Percentiles rank a stretch among this genome's conserved stretches.
These are phyloP conservation scores for Penicillium cosmopolitanum DNA, from an alignment of 495 filamentous ascomycete genomes.

Conservation along the genomic window DNA sequence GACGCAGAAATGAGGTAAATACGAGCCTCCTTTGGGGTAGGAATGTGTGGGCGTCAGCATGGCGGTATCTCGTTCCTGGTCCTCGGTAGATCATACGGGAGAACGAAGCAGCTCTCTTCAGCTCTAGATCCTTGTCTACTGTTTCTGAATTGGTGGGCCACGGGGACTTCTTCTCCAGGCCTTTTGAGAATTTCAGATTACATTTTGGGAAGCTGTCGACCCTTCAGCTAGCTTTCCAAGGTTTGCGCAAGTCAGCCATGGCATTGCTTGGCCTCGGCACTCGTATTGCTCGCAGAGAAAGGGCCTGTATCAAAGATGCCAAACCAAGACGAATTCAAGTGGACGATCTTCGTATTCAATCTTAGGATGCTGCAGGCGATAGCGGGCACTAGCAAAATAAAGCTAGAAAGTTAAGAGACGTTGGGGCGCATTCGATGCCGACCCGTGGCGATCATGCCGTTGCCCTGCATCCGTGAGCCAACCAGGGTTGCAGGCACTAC, in stretches of 20 bases:
- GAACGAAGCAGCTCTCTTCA: neutral
- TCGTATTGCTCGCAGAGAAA: neutral
- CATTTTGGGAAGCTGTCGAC: neutral
- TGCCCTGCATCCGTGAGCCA: conserved; percentile 1
- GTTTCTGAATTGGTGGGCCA: neutral
- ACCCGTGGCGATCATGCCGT: neutral
- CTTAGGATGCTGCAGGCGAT: neutral
- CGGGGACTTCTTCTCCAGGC: neutral
- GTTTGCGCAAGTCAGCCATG: neutral
- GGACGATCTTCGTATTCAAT: neutral
- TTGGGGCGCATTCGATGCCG: conserved; percentile 1
- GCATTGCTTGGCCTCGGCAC: neutral
- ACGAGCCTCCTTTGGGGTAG: neutral
- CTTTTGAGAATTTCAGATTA: neutral
- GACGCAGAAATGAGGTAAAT: neutral
- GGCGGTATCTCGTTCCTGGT: neutral
- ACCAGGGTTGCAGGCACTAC: neutral
- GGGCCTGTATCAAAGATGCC: neutral
- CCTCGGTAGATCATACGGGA: neutral
- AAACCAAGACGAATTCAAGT: neutral
- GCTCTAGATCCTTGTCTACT: neutral
- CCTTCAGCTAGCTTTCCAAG: neutral
- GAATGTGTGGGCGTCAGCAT: neutral
- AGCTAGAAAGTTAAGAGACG: neutral
- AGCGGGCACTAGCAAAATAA: neutral